Percentiles rank a stretch among this genome's conserved stretches.
Evolutionary conservation across 164 flowering plant species (phyloP).

Genomic region (Hamamelis virginiana): DNA sequence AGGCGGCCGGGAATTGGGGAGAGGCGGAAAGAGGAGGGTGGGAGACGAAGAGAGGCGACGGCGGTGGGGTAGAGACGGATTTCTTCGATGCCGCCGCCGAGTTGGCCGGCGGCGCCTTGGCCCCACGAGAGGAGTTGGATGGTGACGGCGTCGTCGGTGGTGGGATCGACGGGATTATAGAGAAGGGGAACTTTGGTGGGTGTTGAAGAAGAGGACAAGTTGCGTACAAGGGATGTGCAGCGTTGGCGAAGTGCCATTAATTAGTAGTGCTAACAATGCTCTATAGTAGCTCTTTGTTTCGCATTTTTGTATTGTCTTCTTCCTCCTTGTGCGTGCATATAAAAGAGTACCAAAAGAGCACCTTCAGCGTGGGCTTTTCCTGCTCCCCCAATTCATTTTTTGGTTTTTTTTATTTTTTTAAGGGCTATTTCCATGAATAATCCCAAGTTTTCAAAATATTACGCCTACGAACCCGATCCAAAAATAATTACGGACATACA

Average conservation of each 20-base stretch:
- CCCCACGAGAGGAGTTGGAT: conserved; percentile 88
- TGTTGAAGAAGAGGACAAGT: conserved; percentile 20
- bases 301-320: too few species aligned
- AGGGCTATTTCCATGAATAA: too few species aligned
- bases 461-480: too few species aligned
- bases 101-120: conserved; percentile 84
- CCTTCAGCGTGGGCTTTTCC: too few species aligned
- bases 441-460: too few species aligned
- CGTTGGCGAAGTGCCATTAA: conserved; percentile 8
- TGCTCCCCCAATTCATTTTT: too few species aligned
- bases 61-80: conserved; percentile 65
- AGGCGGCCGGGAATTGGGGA: conserved; percentile 52
- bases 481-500: too few species aligned
- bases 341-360: too few species aligned
- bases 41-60: conserved; percentile 52
- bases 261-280: background rate
- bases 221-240: background rate
- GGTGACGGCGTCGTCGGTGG: conserved; percentile 20
- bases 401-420: too few species aligned
- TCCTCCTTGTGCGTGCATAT: too few species aligned
- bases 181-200: conserved; percentile 29
- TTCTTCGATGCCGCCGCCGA: conserved; percentile 83
- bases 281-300: too few species aligned
- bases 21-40: conserved; percentile 45
- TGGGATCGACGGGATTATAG: conserved; percentile 18